These are phyloP conservation scores for Talaromyces ruber DNA, from an alignment of 495 filamentous ascomycete genomes.

Conservation along the genomic window DNA sequence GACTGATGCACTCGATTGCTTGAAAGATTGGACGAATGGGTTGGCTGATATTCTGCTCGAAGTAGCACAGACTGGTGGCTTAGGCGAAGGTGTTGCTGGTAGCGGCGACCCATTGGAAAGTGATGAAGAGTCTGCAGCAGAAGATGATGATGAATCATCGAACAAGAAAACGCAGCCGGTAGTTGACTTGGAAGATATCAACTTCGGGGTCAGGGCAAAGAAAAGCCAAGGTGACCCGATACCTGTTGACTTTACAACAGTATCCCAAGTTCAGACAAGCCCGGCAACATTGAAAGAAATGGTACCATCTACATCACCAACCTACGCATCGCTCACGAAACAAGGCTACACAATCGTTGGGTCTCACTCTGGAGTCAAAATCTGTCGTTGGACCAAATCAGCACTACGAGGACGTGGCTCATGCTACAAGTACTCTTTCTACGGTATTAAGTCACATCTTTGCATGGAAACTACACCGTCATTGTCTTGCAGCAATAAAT, in stretches of 20 bases:
- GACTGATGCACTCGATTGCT: conserved; percentile 49
- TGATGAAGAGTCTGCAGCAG: conserved; percentile 62
- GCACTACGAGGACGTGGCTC: conserved; percentile 91
- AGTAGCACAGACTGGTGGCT: conserved; percentile 47
- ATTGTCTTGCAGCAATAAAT: conserved; percentile 94
- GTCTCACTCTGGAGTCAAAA: conserved; percentile 93
- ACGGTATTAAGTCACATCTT: conserved; percentile 88
- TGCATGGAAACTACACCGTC: conserved; percentile 98
- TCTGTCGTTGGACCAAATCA: conserved; percentile 97
- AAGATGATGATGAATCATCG: conserved; percentile 37
- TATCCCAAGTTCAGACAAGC: conserved; percentile 34
- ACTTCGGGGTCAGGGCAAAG: conserved; percentile 18
- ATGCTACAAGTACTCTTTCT: conserved; percentile 96
- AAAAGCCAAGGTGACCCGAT: conserved; percentile 36
- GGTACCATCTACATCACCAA: conserved; percentile 85
- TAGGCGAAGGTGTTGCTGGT: conserved; percentile 73
- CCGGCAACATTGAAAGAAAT: conserved; percentile 65
- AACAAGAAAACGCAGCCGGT: conserved; percentile 34
- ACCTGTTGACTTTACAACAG: conserved; percentile 79
- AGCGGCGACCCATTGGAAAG: conserved; percentile 80
- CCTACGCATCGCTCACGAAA: conserved; percentile 79
- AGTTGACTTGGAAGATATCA: conserved; percentile 84
- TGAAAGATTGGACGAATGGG: conserved; percentile 71
- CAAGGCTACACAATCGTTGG: conserved; percentile 95
- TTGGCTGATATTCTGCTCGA: conserved; percentile 64